Base-by-base conservation (phyloP, 75 land plant genomes). In the Pseudotsuga menziesii region DNA sequence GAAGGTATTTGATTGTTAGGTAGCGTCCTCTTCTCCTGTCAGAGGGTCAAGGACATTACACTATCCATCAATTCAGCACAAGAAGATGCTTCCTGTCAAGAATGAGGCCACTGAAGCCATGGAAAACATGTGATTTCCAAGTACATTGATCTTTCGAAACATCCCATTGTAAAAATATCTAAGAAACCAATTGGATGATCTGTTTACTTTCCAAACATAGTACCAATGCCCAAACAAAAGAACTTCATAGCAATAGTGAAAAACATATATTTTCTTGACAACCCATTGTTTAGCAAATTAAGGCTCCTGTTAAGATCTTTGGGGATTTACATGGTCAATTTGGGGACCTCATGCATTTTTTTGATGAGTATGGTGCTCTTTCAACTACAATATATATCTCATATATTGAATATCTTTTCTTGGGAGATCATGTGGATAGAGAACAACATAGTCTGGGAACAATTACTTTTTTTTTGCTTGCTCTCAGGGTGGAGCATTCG, bases 291-390 rank as follows among this genome's bases (percentile, higher is more conserved):
- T 74, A 75, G 63, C 61, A 75, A 54, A 11, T 80, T 3, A 60
- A 70, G 52, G 82, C 82, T 60, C 77, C 77, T n/a, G 0, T 80
- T 5, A 80, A 80, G n/a, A 75, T 80, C 0, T 80, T 80, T 80
- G 77, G 82, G 17, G 82, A 80, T 75, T 55, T 80, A 13, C 82
- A 80, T 75, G 77, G 82, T 23, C 77, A 80, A 26, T 80, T 80
- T 75, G 82, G 82, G 48, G 82, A 80, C 41, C 48, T 80, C 9
- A 80, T 80, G 82, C 36, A 72, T 6, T 75, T 80, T 26, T 75
- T 80, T 75, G 82, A 80, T 64, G 82, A 80, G 32, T 80, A 80
- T 75, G 82, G 82, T 12, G 61, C 61, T 54, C 82, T 76, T 55
- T 79, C 80, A 74, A 73, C 80, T 52, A 66, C 80, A 2, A 66